Evolutionary conservation across 2,329 filamentous ascomycete species (phyloP), one percentile per base, ranked within the genome.

Genomic region (Aphanoascus verrucosus): DNA sequence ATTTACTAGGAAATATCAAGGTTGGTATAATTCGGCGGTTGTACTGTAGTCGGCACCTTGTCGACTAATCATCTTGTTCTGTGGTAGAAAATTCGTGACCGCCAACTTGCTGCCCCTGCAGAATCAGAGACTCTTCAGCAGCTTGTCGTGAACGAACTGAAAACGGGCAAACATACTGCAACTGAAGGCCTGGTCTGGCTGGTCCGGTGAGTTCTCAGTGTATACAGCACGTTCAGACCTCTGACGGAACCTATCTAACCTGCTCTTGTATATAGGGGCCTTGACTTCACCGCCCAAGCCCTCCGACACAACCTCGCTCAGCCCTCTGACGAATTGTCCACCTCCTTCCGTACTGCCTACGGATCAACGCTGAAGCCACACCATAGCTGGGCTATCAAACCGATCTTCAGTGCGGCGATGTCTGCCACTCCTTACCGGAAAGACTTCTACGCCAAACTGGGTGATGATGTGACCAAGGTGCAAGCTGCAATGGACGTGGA

Each of bases 171-270:
- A 72, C 87, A 95, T 74, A 80, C 75, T 54, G 91, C 93, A 52
- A 85, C 88, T 9, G 90, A 96, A 73, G 93, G 90, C 52, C 78
- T 96, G 49, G 71, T 97, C 57, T 98, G 93, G 93, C 79, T 96
- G 57, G 79, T 84, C 61, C 86, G 91, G 87, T 94, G 78, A 57
- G 77, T 61, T 37, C 23, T 28, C 32, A 28, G 7, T n/a, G n/a
- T n/a, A 28, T 28, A 28, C 7, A 28, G 7, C n/a, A 28, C 23
- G 23, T 28, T n/a, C 45, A 11, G 23, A 32, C 41, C 12, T 19
- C 41, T 20, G 38, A 55, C 35, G 2, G 2, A 35, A n/a, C 15
- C 3, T 7, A 28, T 28, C 23, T 28, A 28, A 28, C 23, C 44
- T 41, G 14, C 20, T 17, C 45, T 56, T 55, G 55, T 54, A 28